Percentiles rank a stretch among this genome's conserved stretches.
These are phyloP conservation scores for Solidago caesia DNA, from an alignment of 129 eudicot species.

Conservation along the genomic window DNA sequence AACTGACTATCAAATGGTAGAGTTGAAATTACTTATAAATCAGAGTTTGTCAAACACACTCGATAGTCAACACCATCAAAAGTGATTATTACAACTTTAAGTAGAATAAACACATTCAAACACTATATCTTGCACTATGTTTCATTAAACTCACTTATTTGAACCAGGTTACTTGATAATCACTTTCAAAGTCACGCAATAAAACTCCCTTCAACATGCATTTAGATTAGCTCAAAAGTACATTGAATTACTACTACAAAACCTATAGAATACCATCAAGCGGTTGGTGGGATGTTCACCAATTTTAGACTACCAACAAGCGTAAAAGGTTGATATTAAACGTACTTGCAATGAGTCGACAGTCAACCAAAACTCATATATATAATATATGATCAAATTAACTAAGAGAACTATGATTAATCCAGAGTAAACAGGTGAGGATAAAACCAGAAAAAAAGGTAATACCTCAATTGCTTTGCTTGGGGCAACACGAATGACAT, in stretches of 20 bases:
- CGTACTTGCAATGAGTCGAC: not conserved
- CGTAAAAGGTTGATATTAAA: too few relatives aligned
- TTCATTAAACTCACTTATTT: too few relatives aligned
- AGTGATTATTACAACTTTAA: not conserved
- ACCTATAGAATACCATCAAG: not conserved
- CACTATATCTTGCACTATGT: not conserved
- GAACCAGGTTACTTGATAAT: too few relatives aligned
- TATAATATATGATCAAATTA: not conserved
- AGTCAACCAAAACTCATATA: not conserved
- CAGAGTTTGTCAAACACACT: not conserved
- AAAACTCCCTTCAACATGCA: not conserved
- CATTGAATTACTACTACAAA: not conserved
- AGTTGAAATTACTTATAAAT: not conserved
- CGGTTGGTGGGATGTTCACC: not conserved
- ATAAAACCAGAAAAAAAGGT: not conserved
- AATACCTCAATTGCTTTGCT: constrained; percentile 89
- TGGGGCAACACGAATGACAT: constrained; percentile 90
- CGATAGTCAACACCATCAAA: not conserved
- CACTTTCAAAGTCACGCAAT: not conserved
- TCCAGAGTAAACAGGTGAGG: too few relatives aligned
- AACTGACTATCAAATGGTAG: not conserved
- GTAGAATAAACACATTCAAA: not conserved
- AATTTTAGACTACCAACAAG: not conserved
- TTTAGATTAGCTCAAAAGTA: constrained; percentile 1
- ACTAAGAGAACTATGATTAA: not conserved